A percentile compares a stretch with the other conserved stretches of the same genome.
These are phyloP conservation scores for Xylaria polymorpha DNA, from an alignment of 2,329 filamentous ascomycete species.

Conservation along the genomic window DNA sequence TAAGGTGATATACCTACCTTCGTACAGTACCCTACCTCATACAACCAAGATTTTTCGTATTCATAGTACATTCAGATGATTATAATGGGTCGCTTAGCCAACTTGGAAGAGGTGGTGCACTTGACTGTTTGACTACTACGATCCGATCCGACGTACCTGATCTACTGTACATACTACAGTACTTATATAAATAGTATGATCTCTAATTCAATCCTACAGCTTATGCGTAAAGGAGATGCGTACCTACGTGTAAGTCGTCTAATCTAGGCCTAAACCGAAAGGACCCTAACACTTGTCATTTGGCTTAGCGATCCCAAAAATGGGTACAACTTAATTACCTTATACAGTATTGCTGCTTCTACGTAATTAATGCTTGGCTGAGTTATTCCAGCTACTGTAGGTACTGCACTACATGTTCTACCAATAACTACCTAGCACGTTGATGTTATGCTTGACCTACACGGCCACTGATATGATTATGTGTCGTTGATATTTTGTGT, in stretches of 20 bases:
- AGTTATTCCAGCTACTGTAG: background rate
- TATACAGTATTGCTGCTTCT: no score
- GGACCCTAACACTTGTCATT: background rate
- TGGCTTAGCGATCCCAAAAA: background rate
- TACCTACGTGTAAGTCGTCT: background rate
- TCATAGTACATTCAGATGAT: background rate
- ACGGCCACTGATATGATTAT: background rate
- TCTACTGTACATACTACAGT: background rate
- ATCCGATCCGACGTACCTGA: background rate
- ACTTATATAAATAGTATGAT: no score
- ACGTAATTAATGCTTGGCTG: background rate
- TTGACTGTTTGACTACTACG: no score
- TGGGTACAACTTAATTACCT: background rate
- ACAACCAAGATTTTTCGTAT: background rate
- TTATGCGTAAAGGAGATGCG: no score
- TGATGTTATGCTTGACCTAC: background rate
- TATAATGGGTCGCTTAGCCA: background rate
- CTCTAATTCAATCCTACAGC: background rate
- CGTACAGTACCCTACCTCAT: background rate
- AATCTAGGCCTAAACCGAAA: background rate
- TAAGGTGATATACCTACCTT: background rate
- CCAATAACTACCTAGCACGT: background rate
- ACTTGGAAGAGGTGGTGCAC: background rate
- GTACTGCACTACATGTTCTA: background rate
- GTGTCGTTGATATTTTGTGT: background rate